Evolutionary conservation across 75 land plant genomes (phyloP), one percentile per base, ranked within the genome.

Genomic region (Pinus tabuliformis): DNA sequence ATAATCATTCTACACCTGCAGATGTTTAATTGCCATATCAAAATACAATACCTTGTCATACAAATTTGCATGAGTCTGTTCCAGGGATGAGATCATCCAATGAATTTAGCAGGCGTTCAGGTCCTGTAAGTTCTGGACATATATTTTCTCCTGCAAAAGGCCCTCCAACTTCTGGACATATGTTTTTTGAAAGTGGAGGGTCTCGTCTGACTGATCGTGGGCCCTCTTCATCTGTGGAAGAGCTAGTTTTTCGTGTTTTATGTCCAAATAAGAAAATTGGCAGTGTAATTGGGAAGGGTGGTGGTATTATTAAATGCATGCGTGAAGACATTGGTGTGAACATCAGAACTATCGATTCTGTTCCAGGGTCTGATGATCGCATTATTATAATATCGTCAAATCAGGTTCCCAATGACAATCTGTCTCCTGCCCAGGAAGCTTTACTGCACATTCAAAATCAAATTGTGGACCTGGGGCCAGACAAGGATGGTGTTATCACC

Each of bases 161-260:
- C 62, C 26, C 58, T 64, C 64, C 81, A 30, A 63, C 58, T 42
- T 68, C 18, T 68, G 39, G 21, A 42, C 73, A 79, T 37, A 58
- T 81, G 18, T 39, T 74, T 73, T 52, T 76, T 15, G 3, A 73
- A 57, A 76, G 18, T 5, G 39, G 68, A 8, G 26, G 42, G 39
- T 78, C 76, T 9, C 73, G 61, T 58, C 6, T 16, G 39, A n/a
- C 73, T 26, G 18, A 65, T 11, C 22, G 45, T 8, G 77, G 78
- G 9, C 56, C 58, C 62, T 70, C 59, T 33, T 58, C 17, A 15
- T 12, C 11, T 17, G 61, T 64, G 71, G 78, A 85, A 65, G 88
- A 85, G 76, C 78, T 90, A 56, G 77, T 63, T 12, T 80, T 80
- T 30, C 70, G 77, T 8, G 45, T 75, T 26, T 45, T 80, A 13